A percentile compares a stretch with the other conserved stretches of the same genome.
These are phyloP conservation scores for Coelastrella sp. DNA, from an alignment of 139 green algal species.

Conservation along the genomic window DNA sequence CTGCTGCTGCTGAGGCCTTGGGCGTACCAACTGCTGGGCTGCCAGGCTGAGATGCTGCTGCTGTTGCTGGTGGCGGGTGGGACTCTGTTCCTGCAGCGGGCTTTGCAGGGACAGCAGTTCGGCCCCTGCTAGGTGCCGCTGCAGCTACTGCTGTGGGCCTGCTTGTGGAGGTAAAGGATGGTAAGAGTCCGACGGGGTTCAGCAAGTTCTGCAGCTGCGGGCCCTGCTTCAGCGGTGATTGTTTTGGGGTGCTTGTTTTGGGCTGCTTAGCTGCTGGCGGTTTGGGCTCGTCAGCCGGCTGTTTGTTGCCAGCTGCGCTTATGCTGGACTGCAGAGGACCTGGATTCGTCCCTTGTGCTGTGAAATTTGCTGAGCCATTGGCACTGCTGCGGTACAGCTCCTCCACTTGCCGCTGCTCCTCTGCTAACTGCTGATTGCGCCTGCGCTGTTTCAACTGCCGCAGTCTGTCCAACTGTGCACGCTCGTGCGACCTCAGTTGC, in stretches of 20 bases:
- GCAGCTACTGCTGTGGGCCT: not conserved
- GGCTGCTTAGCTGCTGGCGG: not conserved
- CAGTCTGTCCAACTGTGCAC: conserved; percentile 3
- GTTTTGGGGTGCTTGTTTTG: not conserved
- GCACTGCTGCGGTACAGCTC: not conserved
- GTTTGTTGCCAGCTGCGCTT: not conserved
- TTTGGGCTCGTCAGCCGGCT: not conserved
- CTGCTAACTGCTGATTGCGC: not conserved
- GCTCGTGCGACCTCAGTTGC: conserved; percentile 15
- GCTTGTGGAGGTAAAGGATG: conserved; percentile 12
- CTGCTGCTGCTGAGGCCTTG: not conserved
- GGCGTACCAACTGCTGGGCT: not conserved
- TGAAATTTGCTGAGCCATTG: no score
- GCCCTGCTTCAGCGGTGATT: not conserved
- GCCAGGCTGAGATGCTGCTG: not conserved
- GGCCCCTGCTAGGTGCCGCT: conserved; percentile 7
- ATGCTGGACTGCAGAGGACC: not conserved
- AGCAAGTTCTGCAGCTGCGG: not conserved
- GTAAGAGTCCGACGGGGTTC: not conserved
- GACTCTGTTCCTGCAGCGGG: not conserved
- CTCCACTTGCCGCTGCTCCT: conserved; percentile 11
- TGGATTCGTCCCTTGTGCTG: not conserved
- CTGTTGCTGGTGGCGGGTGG: not conserved
- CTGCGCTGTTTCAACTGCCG: conserved; percentile 4
- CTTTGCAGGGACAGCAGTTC: not conserved